Base-by-base conservation (phyloP, 1,139 yeast species). In the Hyphopichia pseudoburtonii region DNA sequence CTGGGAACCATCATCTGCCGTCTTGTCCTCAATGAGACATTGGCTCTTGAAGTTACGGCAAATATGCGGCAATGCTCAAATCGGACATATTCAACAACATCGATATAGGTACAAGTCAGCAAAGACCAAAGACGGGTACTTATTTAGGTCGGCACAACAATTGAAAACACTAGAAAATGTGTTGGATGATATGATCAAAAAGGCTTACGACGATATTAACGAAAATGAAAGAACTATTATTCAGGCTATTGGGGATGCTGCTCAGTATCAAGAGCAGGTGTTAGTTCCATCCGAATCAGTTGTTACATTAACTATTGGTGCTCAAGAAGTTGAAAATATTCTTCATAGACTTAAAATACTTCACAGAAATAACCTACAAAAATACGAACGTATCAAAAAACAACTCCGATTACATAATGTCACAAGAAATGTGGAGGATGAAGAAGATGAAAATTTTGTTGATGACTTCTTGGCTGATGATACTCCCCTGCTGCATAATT, bases 61-160 rank as follows among this genome's bases (percentile, higher is more conserved):
- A 52, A 72, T 86, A 0, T 90, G 97, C 49, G 85, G 94, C 43
- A 92, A 87, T 58, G 89, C 96, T 0, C 80, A 82, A 43, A 70
- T 85, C 26, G 88, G 88, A 1, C 55, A 57, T 37, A 34, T 62
- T 21, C 54, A 57, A 5, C 33, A 69, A 45, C 48, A 66, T 50
- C 46, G 67, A 52, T 56, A 65, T 31, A 50, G 56, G 23, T 35
- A 34, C 15, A 35, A 35, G 23, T 35, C 42, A 10, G 33, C 40
- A 12, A 34, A 33, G 16, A 14, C 33, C 7, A 39, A 36, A 17
- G 24, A 28, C 17, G 42, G 44, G 2, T 29, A 25, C 12, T 28
- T 47, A 2, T 47, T 56, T 3, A 50, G 50, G 12, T 49, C 59
- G 3, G 53, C 61, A 12, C 61, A 62, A 34, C 65, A 66, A 21